A percentile compares a stretch with the other conserved stretches of the same genome.
These are phyloP conservation scores for Neurospora tetrasperma DNA, from an alignment of 495 filamentous ascomycete genomes.

Conservation along the genomic window DNA sequence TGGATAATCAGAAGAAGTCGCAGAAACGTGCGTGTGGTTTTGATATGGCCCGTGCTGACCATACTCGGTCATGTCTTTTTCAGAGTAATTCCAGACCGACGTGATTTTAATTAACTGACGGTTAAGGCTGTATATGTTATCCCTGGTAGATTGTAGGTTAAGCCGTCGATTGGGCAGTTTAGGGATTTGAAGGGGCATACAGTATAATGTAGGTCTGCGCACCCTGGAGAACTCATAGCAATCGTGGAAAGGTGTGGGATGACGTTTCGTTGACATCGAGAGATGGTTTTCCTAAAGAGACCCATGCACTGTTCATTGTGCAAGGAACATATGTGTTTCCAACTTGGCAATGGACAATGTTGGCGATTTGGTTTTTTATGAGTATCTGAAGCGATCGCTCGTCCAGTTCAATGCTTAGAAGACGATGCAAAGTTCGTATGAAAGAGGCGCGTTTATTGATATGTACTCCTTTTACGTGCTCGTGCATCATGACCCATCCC, in stretches of 20 bases:
- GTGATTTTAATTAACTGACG: background rate
- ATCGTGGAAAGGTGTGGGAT: background rate
- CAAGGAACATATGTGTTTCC: background rate
- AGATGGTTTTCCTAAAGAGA: background rate
- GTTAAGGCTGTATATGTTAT: background rate
- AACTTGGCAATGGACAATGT: background rate
- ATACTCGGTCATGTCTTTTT: background rate
- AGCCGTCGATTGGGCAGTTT: background rate
- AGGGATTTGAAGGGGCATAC: background rate
- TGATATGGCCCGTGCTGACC: background rate
- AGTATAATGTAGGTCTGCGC: background rate
- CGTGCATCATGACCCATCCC: background rate
- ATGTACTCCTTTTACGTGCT: background rate
- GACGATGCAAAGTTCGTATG: slow-evolving; percentile 4
- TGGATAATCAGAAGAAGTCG: background rate
- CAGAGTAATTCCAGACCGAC: background rate
- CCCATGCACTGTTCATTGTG: background rate
- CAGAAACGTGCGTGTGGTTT: background rate
- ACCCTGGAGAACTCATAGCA: background rate
- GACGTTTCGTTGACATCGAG: background rate
- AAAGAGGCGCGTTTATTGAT: background rate
- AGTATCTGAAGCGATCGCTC: background rate
- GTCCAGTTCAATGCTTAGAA: background rate
- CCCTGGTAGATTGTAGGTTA: background rate
- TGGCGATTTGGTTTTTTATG: background rate